Conservation (phyloP, 352 stramenopile species). For the Phytophthora brassicae region DNA sequence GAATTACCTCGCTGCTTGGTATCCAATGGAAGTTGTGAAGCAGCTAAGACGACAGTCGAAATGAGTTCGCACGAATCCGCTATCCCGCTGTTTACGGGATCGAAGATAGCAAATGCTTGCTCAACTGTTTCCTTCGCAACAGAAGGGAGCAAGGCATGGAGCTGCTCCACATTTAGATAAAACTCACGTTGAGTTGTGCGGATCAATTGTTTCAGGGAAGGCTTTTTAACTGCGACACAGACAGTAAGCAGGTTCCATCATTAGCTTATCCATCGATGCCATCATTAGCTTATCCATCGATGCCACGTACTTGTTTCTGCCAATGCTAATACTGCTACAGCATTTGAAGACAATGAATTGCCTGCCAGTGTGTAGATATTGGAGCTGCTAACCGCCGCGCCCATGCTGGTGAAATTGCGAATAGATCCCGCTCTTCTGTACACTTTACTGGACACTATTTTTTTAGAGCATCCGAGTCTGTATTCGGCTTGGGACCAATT, state of each 20-base stretch:
- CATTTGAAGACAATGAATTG: too few relatives aligned
- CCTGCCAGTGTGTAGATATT: neutral
- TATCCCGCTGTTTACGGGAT: neutral
- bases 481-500: slow-evolving; percentile 55
- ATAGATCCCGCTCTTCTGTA: too few relatives aligned
- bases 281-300: neutral
- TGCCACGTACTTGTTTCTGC: too few relatives aligned
- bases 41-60: slow-evolving; percentile 21
- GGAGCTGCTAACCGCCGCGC: slow-evolving; percentile 10
- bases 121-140: slow-evolving; percentile 5
- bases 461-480: slow-evolving; percentile 38
- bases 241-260: too few relatives aligned
- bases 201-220: slow-evolving; percentile 4
- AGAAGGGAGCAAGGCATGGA: slow-evolving; percentile 10
- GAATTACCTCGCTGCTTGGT: slow-evolving; percentile 23
- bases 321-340: too few relatives aligned
- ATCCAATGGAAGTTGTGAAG: slow-evolving; percentile 19
- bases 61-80: slow-evolving; percentile 31
- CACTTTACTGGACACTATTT: too few relatives aligned
- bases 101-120: slow-evolving; percentile 21
- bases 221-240: slow-evolving; percentile 13
- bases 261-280: too few relatives aligned
- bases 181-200: slow-evolving; percentile 17
- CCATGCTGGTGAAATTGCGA: slow-evolving; percentile 9
- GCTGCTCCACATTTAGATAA: slow-evolving; percentile 3